phyloP scores from a whole-genome alignment of 805 yeast genomes.

The Nakazawaea molendinolei region DNA sequence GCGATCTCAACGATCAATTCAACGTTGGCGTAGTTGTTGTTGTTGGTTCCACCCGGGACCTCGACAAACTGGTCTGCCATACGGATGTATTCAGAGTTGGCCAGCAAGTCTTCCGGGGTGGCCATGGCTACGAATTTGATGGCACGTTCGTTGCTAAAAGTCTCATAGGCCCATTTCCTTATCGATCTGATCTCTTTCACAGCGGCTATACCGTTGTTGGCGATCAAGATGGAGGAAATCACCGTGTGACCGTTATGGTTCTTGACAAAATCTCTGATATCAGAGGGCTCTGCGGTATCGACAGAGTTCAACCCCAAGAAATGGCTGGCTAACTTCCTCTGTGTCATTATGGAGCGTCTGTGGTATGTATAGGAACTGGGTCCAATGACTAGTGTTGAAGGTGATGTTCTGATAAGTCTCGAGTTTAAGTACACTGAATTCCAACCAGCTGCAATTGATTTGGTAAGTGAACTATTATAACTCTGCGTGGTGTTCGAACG shows the following conservation, averaged over 20 bases:
- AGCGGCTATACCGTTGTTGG: slow-evolving; percentile 99
- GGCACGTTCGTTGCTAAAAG: slow-evolving; percentile 94
- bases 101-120: slow-evolving; percentile 96
- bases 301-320: slow-evolving; percentile 80
- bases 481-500: background rate
- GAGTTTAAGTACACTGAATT: background rate
- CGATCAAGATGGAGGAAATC: slow-evolving; percentile 80
- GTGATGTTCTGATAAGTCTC: background rate
- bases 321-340: slow-evolving; percentile 48
- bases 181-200: slow-evolving; percentile 97
- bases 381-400: too few relatives aligned
- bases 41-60: slow-evolving; percentile 99
- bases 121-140: slow-evolving; percentile 97
- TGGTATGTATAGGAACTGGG: too few relatives aligned
- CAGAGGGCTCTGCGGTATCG: slow-evolving; percentile 68
- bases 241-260: slow-evolving; percentile 93
- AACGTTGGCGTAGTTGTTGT: slow-evolving; percentile 97
- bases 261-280: slow-evolving; percentile 77
- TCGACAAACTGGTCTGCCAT: slow-evolving; percentile 99
- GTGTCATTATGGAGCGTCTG: background rate
- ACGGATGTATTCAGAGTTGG: slow-evolving; percentile 95
- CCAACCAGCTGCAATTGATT: background rate
- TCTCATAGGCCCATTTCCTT: slow-evolving; percentile 98
- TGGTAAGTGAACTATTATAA: too few relatives aligned
- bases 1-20: slow-evolving; percentile 96